These are phyloP conservation scores for Fusarium sp. DNA, from an alignment of 2,329 filamentous ascomycete genomes.

Conservation along the genomic window DNA sequence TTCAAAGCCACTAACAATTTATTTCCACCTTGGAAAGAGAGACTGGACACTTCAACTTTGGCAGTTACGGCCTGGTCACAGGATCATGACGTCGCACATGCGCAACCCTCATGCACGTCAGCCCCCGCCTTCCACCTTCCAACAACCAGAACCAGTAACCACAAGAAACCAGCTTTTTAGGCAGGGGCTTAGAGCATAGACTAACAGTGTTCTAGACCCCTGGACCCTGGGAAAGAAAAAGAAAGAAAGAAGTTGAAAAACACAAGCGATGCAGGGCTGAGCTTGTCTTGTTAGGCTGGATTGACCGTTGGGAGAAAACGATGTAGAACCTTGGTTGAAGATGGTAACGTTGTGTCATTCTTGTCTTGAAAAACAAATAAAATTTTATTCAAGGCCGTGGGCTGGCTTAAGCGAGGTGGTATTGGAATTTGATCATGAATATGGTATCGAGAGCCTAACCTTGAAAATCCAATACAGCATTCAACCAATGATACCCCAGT, in stretches of 20 bases:
- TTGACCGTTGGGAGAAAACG: constrained; percentile 5
- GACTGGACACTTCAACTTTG: background rate
- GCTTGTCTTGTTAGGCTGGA: constrained; percentile 28
- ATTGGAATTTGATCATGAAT: background rate
- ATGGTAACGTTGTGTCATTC: background rate
- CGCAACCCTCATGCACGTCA: constrained; percentile 39
- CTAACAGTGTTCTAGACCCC: constrained; percentile 34
- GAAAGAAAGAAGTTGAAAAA: background rate
- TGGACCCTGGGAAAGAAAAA: constrained; percentile 32
- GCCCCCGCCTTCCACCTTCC: constrained; percentile 26
- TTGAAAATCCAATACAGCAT: background rate
- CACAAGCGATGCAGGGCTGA: constrained; percentile 33
- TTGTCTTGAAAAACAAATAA: constrained; percentile 1
- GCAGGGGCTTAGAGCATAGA: constrained; percentile 19
- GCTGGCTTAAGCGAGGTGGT: background rate
- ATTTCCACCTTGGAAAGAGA: constrained; percentile 8
- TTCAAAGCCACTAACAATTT: constrained; percentile 1
- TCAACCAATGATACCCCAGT: background rate
- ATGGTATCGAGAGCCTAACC: background rate
- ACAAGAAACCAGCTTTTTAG: constrained; percentile 43
- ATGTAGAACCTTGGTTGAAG: constrained; percentile 16
- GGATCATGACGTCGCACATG: constrained; percentile 44
- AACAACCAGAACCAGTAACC: background rate
- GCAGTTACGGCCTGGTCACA: constrained; percentile 16
- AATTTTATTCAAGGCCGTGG: background rate